These are phyloP conservation scores for Graphilbum ipis-grandicollis DNA, from an alignment of 2,329 filamentous ascomycete genomes.

Conservation along the genomic window DNA sequence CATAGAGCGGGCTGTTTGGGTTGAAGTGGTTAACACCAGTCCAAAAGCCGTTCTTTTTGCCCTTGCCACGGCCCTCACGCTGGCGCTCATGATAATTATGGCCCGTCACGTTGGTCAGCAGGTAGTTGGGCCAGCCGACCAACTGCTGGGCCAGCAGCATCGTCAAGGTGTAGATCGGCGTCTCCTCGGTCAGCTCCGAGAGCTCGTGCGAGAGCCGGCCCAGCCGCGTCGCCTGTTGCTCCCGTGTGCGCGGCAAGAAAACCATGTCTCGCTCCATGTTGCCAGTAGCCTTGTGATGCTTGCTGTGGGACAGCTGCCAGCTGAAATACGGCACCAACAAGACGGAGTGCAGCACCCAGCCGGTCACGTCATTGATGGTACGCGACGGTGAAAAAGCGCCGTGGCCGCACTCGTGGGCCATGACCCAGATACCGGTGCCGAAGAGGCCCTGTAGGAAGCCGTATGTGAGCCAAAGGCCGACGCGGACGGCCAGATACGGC, in stretches of 20 bases:
- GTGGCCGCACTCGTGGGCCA: slow-evolving; percentile 96
- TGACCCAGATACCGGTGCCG: slow-evolving; percentile 85
- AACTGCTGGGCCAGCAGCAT: slow-evolving; percentile 74
- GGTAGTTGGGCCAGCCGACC: slow-evolving; percentile 83
- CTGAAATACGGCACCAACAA: slow-evolving; percentile 91
- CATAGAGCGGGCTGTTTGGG: slow-evolving; percentile 74
- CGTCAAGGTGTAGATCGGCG: slow-evolving; percentile 62
- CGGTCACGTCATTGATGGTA: slow-evolving; percentile 75
- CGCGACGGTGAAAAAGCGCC: slow-evolving; percentile 91
- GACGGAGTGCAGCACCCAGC: slow-evolving; percentile 77
- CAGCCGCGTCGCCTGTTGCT: slow-evolving; percentile 59
- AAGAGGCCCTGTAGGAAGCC: slow-evolving; percentile 82
- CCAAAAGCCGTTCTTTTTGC: slow-evolving; percentile 70
- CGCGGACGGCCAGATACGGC: slow-evolving; percentile 49
- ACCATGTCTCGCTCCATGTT: slow-evolving; percentile 98
- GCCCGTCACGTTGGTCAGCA: slow-evolving; percentile 82
- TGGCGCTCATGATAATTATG: slow-evolving; percentile 90
- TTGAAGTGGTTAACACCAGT: slow-evolving; percentile 90
- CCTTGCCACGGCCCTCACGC: slow-evolving; percentile 79
- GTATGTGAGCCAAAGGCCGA: slow-evolving; percentile 44
- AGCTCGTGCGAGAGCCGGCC: slow-evolving; percentile 67
- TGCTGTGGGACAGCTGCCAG: slow-evolving; percentile 98
- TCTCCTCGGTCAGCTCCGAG: slow-evolving; percentile 82
- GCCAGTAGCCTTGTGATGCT: slow-evolving; percentile 98
- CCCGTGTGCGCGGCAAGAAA: slow-evolving; percentile 83